Conservation (phyloP, 345 rosid genomes). For the Chamaenerion angustifolium region DNA sequence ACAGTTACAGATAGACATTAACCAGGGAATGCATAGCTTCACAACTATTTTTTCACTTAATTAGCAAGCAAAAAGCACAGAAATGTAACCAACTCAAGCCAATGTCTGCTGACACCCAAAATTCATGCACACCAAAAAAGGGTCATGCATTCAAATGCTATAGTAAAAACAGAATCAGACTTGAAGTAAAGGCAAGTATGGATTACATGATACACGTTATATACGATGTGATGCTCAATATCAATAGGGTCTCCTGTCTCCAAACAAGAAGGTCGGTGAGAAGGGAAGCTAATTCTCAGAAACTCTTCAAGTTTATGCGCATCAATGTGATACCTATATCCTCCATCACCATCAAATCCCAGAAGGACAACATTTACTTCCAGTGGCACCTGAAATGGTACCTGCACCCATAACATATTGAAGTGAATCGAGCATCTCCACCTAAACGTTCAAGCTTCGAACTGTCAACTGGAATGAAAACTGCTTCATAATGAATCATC, state of each 20-base stretch:
- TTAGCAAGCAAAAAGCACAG: too few relatives aligned
- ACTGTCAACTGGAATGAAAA: too few relatives aligned
- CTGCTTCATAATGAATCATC: not conserved
- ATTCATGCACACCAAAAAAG: too few relatives aligned
- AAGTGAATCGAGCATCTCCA: not conserved
- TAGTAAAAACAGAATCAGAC: not conserved
- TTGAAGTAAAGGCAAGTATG: not conserved
- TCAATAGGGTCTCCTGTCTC: conserved; percentile 91
- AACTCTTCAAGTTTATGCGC: conserved; percentile 72
- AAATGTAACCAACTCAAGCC: too few relatives aligned
- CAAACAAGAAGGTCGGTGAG: conserved; percentile 72
- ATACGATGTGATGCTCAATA: conserved; percentile 80
- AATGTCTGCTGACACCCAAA: too few relatives aligned
- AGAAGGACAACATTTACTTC: conserved; percentile 84
- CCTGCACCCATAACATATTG: conserved; percentile 27
- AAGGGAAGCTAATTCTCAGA: conserved; percentile 55
- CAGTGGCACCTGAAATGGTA: conserved; percentile 92
- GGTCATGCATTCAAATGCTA: not conserved
- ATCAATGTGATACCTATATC: conserved; percentile 60
- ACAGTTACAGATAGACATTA: conserved; percentile 2
- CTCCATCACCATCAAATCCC: conserved; percentile 85
- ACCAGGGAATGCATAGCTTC: too few relatives aligned
- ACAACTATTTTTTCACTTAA: too few relatives aligned
- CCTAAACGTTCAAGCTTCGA: too few relatives aligned
- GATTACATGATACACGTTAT: conserved; percentile 67